Evolutionary conservation across 345 rosid genomes (phyloP).

Genomic region (Draba incana): DNA sequence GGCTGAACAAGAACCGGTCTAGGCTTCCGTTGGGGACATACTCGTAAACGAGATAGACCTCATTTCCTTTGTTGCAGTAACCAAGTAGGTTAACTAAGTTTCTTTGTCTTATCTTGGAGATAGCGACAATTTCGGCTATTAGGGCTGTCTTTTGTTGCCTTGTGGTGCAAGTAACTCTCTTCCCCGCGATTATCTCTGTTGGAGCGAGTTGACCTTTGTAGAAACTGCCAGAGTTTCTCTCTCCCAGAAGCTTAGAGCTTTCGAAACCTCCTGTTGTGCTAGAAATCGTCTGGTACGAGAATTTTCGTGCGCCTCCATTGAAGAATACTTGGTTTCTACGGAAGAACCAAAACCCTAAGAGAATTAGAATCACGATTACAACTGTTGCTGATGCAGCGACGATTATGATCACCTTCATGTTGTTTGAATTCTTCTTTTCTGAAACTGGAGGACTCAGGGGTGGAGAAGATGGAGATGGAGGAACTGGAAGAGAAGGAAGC

Average conservation of each 20-base stretch:
- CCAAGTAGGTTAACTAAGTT: slow-evolving; percentile 53
- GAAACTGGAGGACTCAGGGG: slow-evolving; percentile 10
- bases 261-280: slow-evolving; percentile 32
- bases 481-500: slow-evolving; percentile 58
- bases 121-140: slow-evolving; percentile 5
- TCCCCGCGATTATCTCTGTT: slow-evolving; percentile 25
- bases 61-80: slow-evolving; percentile 48
- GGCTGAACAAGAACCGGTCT: slow-evolving; percentile 47
- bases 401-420: slow-evolving; percentile 22
- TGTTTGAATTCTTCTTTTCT: background rate
- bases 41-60: slow-evolving; percentile 51
- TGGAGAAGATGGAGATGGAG: slow-evolving; percentile 1
- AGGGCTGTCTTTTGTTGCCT: slow-evolving; percentile 31
- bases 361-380: background rate
- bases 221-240: slow-evolving; percentile 29
- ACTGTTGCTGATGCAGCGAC: background rate
- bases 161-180: slow-evolving; percentile 32
- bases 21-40: slow-evolving; percentile 57
- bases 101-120: slow-evolving; percentile 45
- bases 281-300: slow-evolving; percentile 33
- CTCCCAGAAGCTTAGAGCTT: slow-evolving; percentile 25
- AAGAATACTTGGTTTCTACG: background rate
- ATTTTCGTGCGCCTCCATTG: slow-evolving; percentile 16
- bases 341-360: background rate
- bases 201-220: slow-evolving; percentile 35